A percentile compares a stretch with the other conserved stretches of the same genome.
These are phyloP conservation scores for Angomonas desouzai DNA, from an alignment of 208 protist genomes.

Conservation along the genomic window DNA sequence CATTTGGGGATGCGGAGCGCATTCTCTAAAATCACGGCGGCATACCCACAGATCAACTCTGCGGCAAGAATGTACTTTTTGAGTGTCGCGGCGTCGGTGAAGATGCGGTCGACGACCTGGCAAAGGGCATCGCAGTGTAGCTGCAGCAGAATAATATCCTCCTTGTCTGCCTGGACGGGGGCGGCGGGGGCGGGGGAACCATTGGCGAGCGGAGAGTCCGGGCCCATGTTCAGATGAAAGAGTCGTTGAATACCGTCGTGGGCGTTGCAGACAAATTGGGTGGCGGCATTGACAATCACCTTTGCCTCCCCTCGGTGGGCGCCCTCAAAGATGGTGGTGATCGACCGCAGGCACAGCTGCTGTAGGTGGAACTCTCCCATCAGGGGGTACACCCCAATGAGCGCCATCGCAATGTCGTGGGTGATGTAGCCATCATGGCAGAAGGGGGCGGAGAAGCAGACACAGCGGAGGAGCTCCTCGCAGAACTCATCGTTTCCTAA, in stretches of 20 bases:
- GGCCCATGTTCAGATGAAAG: neutral
- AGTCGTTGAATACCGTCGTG: slow-evolving; percentile 10
- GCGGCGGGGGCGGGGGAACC: neutral
- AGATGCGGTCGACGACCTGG: slow-evolving; percentile 7
- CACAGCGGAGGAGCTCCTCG: slow-evolving; percentile 72
- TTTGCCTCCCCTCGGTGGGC: slow-evolving; percentile 17
- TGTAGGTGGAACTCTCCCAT: slow-evolving; percentile 41
- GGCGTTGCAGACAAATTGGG: slow-evolving; percentile 22
- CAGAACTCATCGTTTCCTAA: slow-evolving; percentile 33
- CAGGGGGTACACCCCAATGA: slow-evolving; percentile 33
- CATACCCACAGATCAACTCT: neutral
- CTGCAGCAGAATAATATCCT: neutral
- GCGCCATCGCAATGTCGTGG: slow-evolving; percentile 17
- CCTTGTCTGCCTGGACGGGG: neutral
- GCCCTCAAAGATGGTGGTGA: slow-evolving; percentile 32
- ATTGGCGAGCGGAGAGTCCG: neutral
- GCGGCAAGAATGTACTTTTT: neutral
- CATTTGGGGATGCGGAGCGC: slow-evolving; percentile 4
- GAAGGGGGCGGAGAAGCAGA: slow-evolving; percentile 35
- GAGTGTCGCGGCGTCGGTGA: neutral
- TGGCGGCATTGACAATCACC: slow-evolving; percentile 17
- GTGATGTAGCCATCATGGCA: slow-evolving; percentile 28
- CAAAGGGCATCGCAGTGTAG: neutral
- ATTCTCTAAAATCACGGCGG: slow-evolving; percentile 8
- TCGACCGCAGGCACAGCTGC: slow-evolving; percentile 41